Evolutionary conservation across 192 early-diverging fungal genomes (phyloP).

Genomic region (Rhizophagus sp.): DNA sequence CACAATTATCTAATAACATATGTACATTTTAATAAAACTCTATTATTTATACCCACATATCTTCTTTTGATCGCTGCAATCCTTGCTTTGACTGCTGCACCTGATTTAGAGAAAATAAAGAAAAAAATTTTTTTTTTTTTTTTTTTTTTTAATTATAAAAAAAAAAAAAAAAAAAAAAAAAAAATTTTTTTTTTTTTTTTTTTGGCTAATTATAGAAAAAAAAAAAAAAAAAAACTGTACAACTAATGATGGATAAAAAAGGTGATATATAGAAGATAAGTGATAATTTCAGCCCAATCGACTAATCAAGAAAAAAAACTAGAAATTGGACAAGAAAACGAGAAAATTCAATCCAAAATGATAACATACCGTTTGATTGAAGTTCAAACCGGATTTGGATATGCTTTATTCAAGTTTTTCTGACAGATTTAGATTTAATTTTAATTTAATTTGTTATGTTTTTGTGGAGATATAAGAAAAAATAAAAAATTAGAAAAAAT

Average conservation of each 20-base stretch:
- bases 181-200: no score
- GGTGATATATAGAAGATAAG: neutral
- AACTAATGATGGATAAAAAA: neutral
- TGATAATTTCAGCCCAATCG: neutral
- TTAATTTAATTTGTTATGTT: no score
- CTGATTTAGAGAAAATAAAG: no score
- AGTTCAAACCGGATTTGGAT: neutral
- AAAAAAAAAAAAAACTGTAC: neutral
- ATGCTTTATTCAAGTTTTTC: neutral
- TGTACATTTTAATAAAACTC: neutral
- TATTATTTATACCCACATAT: neutral
- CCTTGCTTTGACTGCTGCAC: no score
- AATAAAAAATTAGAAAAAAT: no score
- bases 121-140: no score
- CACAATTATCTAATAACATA: neutral
- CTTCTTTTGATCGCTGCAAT: neutral
- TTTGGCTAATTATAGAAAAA: no score
- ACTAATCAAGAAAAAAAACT: neutral
- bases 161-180: no score
- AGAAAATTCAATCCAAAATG: neutral
- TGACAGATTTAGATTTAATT: neutral
- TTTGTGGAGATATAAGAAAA: neutral
- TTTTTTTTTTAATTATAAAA: no score
- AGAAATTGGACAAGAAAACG: neutral
- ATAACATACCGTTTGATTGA: neutral